Evolutionary conservation across 768 basidiomycete genomes (phyloP).

Genomic region (Mycena belliarum): DNA sequence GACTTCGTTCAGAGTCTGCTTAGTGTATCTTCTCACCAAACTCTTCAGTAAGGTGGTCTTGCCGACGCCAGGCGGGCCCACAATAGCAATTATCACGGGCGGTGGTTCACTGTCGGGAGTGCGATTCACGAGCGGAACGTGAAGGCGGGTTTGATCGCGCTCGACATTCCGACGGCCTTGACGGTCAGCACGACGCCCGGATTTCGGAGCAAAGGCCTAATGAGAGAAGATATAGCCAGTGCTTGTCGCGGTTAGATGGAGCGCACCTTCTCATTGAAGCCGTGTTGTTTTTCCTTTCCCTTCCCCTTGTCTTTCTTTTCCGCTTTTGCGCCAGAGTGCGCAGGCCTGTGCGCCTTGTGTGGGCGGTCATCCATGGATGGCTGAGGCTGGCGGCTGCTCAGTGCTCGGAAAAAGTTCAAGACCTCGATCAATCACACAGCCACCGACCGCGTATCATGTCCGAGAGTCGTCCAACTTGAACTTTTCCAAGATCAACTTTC

Average conservation of each 20-base stretch:
- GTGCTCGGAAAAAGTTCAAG: constrained; percentile 1
- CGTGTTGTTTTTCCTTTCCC: constrained; percentile 68
- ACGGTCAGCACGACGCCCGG: constrained; percentile 84
- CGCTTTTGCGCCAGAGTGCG: constrained; percentile 27
- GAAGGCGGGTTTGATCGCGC: constrained; percentile 89
- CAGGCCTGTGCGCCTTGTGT: constrained; percentile 82
- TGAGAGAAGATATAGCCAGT: background rate
- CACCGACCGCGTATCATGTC: background rate
- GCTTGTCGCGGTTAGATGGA: background rate
- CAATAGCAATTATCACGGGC: constrained; percentile 91
- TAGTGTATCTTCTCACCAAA: constrained; percentile 89
- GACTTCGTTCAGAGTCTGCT: constrained; percentile 86
- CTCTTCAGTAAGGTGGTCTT: constrained; percentile 93
- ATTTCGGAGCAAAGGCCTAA: constrained; percentile 91
- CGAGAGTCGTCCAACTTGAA: too few species aligned
- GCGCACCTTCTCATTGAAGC: constrained; percentile 84
- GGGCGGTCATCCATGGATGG: constrained; percentile 65
- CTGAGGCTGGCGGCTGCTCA: too few species aligned
- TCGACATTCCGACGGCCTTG: constrained; percentile 92
- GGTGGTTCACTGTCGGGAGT: constrained; percentile 92
- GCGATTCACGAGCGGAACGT: constrained; percentile 94
- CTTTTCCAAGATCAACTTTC: too few species aligned
- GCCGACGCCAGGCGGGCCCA: constrained; percentile 95
- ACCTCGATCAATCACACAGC: background rate
- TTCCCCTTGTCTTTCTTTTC: constrained; percentile 72